Evolutionary conservation across 2,329 filamentous ascomycete genomes (phyloP), one percentile per base, ranked within the genome.

Genomic region (Xylaria polymorpha): DNA sequence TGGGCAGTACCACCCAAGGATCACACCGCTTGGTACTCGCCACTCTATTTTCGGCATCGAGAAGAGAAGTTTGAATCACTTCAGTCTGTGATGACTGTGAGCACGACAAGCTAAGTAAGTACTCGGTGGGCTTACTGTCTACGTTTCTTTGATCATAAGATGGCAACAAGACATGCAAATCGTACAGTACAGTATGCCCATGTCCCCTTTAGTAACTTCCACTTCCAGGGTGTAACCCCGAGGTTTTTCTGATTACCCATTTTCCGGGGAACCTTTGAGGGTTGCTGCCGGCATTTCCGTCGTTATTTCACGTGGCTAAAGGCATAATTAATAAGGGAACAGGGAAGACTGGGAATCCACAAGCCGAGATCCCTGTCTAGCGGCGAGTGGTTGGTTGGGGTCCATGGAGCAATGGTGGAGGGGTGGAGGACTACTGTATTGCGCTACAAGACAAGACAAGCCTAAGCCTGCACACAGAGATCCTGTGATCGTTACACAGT

Each of bases 1-100:
- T 43, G 53, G 55, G 60, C 59, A 56, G 46, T 58, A 46, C 37
- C 59, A 63, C 67, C 48, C 60, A 67, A 58, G 46, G 59, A 60
- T 61, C 66, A 71, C 68, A 71, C 68, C 68, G 66, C 68, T 63
- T 64, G 18, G 59, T 58, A 41, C 20, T 68, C 39, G 66, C 68
- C 68, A 70, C 68, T 68, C 66, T 68, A 68, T 65, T 70, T 68
- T 61, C 37, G 56, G 68, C 14, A 37, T 50, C n/a, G 43, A 29
- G 56, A 44, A 50, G 37, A 20, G 29, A 50, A 25, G 15, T 2
- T 51, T 25, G n/a, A 67, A 22, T 35, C 55, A 39, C 25, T 44
- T 20, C 22, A 46, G 20, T 29, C 10, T 50, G 46, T 25, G 39
- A 65, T 63, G 63, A 59, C 39, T 50, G 20, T 44, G 15, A 58